Percentiles rank a stretch among this genome's conserved stretches.
These are phyloP conservation scores for Fusarium avenaceum DNA, from an alignment of 2,329 filamentous ascomycete genomes.

Conservation along the genomic window DNA sequence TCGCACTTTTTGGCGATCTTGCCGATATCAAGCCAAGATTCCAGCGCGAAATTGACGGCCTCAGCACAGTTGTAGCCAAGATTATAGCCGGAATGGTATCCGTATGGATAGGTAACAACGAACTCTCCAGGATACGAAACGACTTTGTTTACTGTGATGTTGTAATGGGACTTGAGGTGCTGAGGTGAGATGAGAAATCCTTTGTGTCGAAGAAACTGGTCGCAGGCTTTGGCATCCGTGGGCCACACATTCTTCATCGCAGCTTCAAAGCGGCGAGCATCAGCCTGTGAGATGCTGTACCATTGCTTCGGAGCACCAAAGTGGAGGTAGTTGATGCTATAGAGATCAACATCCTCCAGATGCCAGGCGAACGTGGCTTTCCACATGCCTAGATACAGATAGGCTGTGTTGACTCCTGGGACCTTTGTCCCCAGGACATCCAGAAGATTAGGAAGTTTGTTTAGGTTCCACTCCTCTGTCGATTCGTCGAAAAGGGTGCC, in stretches of 20 bases:
- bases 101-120: slow-evolving; percentile 97
- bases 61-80: slow-evolving; percentile 98
- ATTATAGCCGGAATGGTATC: slow-evolving; percentile 98
- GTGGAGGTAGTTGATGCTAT: slow-evolving; percentile 99
- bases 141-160: slow-evolving; percentile 95
- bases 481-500: slow-evolving; percentile 93
- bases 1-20: slow-evolving; percentile 97
- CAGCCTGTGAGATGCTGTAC: slow-evolving; percentile 98
- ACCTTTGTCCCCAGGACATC: slow-evolving; percentile 96
- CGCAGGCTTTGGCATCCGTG: slow-evolving; percentile 92
- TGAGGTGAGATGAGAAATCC: slow-evolving; percentile 96
- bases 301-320: slow-evolving; percentile 99
- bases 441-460: slow-evolving; percentile 91
- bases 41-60: slow-evolving; percentile 97
- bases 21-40: slow-evolving; percentile 94
- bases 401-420: slow-evolving; percentile 97
- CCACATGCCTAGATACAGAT: slow-evolving; percentile 99
- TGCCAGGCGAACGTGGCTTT: slow-evolving; percentile 99
- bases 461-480: slow-evolving; percentile 90
- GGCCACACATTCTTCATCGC: slow-evolving; percentile 98
- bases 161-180: slow-evolving; percentile 86
- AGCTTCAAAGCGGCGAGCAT: slow-evolving; percentile 90
- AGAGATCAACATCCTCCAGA: slow-evolving; percentile 96
- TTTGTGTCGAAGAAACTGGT: slow-evolving; percentile 97
- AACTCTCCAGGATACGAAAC: slow-evolving; percentile 98